A percentile compares a stretch with the other conserved stretches of the same genome.
Evolutionary conservation across 2,329 filamentous ascomycete genomes (phyloP).

Genomic region (Fusarium agapanthi): DNA sequence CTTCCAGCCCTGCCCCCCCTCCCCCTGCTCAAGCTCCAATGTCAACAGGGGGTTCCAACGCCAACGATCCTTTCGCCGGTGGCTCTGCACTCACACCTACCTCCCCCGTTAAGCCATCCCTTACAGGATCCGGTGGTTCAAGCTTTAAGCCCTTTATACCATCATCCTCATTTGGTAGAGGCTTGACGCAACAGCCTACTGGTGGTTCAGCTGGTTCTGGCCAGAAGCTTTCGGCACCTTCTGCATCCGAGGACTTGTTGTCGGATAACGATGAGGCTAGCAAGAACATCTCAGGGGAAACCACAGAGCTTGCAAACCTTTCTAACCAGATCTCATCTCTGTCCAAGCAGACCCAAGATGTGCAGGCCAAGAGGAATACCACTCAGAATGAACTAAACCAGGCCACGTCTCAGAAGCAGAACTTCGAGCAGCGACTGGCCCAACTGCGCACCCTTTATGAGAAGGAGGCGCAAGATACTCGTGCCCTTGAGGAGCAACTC

Average conservation of each 20-base stretch:
- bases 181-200: slow-evolving; percentile 78
- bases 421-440: slow-evolving; percentile 87
- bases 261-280: slow-evolving; percentile 90
- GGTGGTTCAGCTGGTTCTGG: slow-evolving; percentile 61
- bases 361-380: slow-evolving; percentile 80
- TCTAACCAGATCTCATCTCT: slow-evolving; percentile 94
- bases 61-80: slow-evolving; percentile 69
- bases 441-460: slow-evolving; percentile 91
- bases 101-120: slow-evolving; percentile 62
- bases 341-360: slow-evolving; percentile 92
- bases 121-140: slow-evolving; percentile 51
- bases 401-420: slow-evolving; percentile 85
- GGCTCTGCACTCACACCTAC: slow-evolving; percentile 59
- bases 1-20: slow-evolving; percentile 60
- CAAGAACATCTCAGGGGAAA: slow-evolving; percentile 88
- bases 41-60: slow-evolving; percentile 77
- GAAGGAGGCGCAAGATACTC: slow-evolving; percentile 89
- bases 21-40: slow-evolving; percentile 68
- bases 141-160: slow-evolving; percentile 92
- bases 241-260: slow-evolving; percentile 82
- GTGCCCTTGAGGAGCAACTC: slow-evolving; percentile 84
- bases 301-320: slow-evolving; percentile 91
- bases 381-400: slow-evolving; percentile 86
- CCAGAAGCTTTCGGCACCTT: slow-evolving; percentile 50
- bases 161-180: slow-evolving; percentile 90